A percentile compares a stretch with the other conserved stretches of the same genome.
phyloP scores from a whole-genome alignment of 129 eudicot species.

The Smallanthus sonchifolius region DNA sequence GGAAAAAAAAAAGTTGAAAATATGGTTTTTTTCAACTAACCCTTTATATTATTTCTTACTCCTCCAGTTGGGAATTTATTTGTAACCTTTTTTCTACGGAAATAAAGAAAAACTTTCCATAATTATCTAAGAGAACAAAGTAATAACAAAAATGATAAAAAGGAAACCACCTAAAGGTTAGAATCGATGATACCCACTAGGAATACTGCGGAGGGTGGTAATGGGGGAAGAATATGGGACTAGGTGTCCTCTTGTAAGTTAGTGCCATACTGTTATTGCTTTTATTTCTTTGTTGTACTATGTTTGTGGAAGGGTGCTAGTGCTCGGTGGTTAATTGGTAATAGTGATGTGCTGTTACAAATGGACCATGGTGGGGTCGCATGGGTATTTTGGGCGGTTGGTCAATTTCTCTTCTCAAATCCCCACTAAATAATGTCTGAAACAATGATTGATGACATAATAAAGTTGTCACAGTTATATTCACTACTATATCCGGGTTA shows the following conservation, averaged over 20 bases:
- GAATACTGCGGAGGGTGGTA: neutral
- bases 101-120: neutral
- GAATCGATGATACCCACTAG: conserved; percentile 20
- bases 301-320: conserved; percentile 34
- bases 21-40: neutral
- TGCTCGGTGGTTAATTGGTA: conserved; percentile 15
- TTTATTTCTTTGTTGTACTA: conserved; percentile 32
- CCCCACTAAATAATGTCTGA: conserved; percentile 3
- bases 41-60: neutral
- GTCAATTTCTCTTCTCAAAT: conserved; percentile 3
- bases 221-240: conserved; percentile 20
- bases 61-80: neutral
- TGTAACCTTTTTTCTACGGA: neutral
- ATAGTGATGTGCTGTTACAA: conserved; percentile 11
- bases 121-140: conserved; percentile 9
- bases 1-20: neutral
- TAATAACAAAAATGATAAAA: neutral
- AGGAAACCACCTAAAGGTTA: neutral
- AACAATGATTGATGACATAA: conserved; percentile 23
- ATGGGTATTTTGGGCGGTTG: conserved; percentile 25
- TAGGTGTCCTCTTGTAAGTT: conserved; percentile 13
- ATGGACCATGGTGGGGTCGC: conserved; percentile 29
- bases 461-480: conserved; percentile 11
- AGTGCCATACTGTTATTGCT: conserved; percentile 33
- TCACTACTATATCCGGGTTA: neutral